Conservation (phyloP, 495 filamentous ascomycete species). For the Lasiosphaeria ovina region DNA sequence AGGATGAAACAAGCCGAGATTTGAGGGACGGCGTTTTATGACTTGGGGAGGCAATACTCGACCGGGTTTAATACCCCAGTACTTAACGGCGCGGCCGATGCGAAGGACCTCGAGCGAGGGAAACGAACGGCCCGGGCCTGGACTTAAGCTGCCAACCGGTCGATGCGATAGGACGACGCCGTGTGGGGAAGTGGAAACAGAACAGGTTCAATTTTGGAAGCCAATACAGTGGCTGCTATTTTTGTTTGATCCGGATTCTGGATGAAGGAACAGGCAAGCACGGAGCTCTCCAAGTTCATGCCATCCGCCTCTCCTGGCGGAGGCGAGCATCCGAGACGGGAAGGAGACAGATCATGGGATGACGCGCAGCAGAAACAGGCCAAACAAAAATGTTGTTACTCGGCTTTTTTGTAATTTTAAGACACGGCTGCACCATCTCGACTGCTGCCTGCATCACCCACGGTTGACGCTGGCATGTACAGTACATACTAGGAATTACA, state of each 20-base stretch:
- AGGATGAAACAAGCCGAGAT: constrained; percentile 14
- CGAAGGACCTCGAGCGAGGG: background rate
- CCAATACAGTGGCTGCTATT: constrained; percentile 17
- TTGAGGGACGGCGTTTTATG: constrained; percentile 12
- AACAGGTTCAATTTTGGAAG: constrained; percentile 12
- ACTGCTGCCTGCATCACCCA: background rate
- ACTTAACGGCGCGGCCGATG: constrained; percentile 1
- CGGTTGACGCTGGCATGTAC: background rate
- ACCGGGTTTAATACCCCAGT: background rate
- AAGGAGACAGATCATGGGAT: background rate
- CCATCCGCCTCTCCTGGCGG: background rate
- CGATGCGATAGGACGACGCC: background rate
- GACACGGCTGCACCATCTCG: background rate
- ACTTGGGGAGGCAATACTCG: constrained; percentile 1
- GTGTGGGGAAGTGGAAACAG: constrained; percentile 17
- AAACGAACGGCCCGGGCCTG: constrained; percentile 4
- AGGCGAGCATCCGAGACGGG: constrained; percentile 18
- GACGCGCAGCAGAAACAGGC: background rate
- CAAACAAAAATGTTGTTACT: background rate
- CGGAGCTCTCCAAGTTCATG: constrained; percentile 1
- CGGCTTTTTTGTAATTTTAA: background rate
- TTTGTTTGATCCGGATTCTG: constrained; percentile 15
- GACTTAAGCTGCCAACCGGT: background rate
- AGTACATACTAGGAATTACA: background rate
- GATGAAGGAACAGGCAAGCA: constrained; percentile 11